Base-by-base conservation (phyloP, 2,329 filamentous ascomycete genomes). In the Seiridium unicorne region DNA sequence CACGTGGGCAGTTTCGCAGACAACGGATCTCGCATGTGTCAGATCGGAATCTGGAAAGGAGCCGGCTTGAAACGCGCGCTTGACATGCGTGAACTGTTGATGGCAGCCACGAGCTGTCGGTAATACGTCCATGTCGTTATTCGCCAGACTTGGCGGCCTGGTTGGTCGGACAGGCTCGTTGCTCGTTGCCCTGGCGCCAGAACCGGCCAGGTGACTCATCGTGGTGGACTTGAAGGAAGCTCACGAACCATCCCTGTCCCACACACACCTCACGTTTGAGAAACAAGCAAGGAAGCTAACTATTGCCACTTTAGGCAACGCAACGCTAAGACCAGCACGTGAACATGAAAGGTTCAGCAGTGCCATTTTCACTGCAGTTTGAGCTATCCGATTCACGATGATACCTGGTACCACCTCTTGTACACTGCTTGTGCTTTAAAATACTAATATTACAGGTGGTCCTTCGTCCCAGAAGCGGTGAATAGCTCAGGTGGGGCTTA, bases 291-390 rank as follows among this genome's bases (percentile, higher is more conserved):
- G 54, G 42, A 47, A 34, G 31, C 57, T 57, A 42, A 49, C 58
- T 58, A 62, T 63, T 64, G 47, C 64, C 57, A 47, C 18, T 64
- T 64, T 46, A 61, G 63, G 64, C 60, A 64, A 63, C 40, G 38
- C 26, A 46, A 56, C 59, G 64, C 61, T 60, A 66, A 63, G 58
- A 38, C 8, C 1, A 49, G 55, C 55, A 57, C 55, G 42, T 57
- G 55, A 3, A 1, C 36, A 11, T 8, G 44, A 35, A 9, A 38
- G 18, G 55, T 32, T 47, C 31, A 57, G 44, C 7, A n/a, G 42
- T n/a, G 13, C 18, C n/a, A 26, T 35, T 47, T 42, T 18, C 44
- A 57, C 34, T 40, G 44, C 18, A 57, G 31, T 47, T 26, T 57
- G 7, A 18, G 40, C 13, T 40, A 26, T 11, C 13, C 18, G 26